Evolutionary conservation across 495 filamentous ascomycete species (phyloP), one percentile per base, ranked within the genome.

Genomic region (Cenococcum geophilum): DNA sequence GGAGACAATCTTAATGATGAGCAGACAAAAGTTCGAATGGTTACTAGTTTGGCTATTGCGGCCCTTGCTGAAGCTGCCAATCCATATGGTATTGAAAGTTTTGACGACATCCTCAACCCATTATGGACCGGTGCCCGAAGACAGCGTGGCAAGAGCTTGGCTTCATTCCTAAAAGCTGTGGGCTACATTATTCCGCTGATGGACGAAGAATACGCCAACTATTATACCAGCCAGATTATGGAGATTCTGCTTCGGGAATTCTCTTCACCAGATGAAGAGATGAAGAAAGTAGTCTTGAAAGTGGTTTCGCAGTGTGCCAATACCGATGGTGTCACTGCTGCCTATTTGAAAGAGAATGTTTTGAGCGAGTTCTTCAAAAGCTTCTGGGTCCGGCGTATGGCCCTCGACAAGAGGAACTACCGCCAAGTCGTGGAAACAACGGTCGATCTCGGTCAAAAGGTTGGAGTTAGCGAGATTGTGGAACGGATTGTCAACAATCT

Each of bases 171-270:
- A 25, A 99, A 99, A 74, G 95, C 95, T 42, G 92, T 97, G 53
- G 95, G 95, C 22, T 97, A 93, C 71, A 95, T 99, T 68, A 97
- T 99, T 67, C 95, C 95, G 0, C 80, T 99, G 40, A 97, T 99
- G 95, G 95, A 99, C 76, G 93, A 97, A 72, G 95, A 99, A 71
- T 97, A 96, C 74, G 90, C 92, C 73, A 97, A 97, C 69, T 99
- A 99, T 79, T 99, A 97, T 65, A 97, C 92, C 40, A 89, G 85
- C 61, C 92, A 97, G 72, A 96, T 99, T 70, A 97, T 97, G 95
- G 92, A 97, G 71, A 97, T 97, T 71, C 79, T 99, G 23, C 81
- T 97, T 27, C 86, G 95, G 63, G 95, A 99, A 72, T 97, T 97
- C 67, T 86, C 90, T 11, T 96, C 91, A 1, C 93, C 92, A 0